Percentiles rank a stretch among this genome's conserved stretches.
Evolutionary conservation across 441 rosid genomes (phyloP).

Genomic region (Euphorbia neoarborescens): DNA sequence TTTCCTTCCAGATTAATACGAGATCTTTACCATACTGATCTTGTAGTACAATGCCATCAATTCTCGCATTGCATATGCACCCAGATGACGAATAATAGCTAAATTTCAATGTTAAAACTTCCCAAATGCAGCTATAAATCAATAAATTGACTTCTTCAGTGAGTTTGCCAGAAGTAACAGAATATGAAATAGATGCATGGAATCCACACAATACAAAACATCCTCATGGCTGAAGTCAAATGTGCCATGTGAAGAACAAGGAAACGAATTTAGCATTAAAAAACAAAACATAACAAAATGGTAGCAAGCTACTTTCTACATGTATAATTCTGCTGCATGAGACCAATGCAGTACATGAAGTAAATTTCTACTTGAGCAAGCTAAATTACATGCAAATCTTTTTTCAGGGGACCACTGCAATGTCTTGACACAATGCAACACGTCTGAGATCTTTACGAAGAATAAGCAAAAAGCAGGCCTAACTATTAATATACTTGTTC

Average conservation of each 20-base stretch:
- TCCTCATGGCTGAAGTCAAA: background rate
- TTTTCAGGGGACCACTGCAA: background rate
- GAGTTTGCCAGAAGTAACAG: background rate
- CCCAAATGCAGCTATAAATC: background rate
- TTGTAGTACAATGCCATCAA: background rate
- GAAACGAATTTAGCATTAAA: background rate
- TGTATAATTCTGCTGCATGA: background rate
- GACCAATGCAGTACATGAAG: background rate
- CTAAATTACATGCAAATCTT: conserved; percentile 3
- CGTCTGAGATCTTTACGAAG: background rate
- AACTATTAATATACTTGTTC: background rate
- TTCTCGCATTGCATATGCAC: background rate
- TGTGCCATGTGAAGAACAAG: background rate
- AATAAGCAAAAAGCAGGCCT: background rate
- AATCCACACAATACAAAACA: background rate
- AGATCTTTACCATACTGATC: background rate
- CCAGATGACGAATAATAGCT: background rate
- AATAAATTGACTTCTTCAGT: background rate
- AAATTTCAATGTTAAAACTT: background rate
- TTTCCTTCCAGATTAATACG: background rate
- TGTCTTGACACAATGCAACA: background rate
- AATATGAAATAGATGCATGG: background rate
- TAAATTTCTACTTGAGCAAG: background rate
- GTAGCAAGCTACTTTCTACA: background rate
- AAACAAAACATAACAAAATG: background rate